A percentile compares a stretch with the other conserved stretches of the same genome.
Evolutionary conservation across 441 rosid genomes (phyloP).

Genomic region (Geranium incanum): DNA sequence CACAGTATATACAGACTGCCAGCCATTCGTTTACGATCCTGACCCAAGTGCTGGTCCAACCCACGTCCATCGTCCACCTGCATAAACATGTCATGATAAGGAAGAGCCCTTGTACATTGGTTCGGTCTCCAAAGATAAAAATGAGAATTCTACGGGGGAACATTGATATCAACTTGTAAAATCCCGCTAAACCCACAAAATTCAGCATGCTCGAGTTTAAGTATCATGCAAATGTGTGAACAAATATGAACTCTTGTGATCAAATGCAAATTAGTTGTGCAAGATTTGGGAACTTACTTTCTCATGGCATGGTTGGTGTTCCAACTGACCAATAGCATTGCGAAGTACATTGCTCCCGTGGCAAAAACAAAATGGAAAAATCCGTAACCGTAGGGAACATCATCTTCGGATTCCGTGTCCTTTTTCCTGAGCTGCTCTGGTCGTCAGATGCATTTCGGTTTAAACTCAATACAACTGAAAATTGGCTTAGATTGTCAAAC

Average conservation of each 20-base stretch:
- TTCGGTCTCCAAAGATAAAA: not conserved
- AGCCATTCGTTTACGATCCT: constrained; percentile 88
- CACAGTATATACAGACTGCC: constrained; percentile 87
- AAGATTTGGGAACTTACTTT: constrained; percentile 36
- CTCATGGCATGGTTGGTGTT: constrained; percentile 74
- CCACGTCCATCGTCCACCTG: constrained; percentile 98
- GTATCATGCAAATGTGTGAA: no score
- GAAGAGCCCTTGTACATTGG: not conserved
- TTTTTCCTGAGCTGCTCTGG: constrained; percentile 47
- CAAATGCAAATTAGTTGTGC: no score
- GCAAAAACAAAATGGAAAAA: constrained; percentile 97
- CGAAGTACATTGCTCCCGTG: constrained; percentile 95
- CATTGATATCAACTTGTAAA: no score
- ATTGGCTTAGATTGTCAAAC: constrained; percentile 14
- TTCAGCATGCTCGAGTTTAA: not conserved
- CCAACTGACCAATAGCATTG: constrained; percentile 94
- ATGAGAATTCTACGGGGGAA: not conserved
- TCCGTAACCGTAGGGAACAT: constrained; percentile 89
- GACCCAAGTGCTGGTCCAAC: constrained; percentile 99
- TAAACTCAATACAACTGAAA: not conserved
- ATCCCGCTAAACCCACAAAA: not conserved
- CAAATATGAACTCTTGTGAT: no score
- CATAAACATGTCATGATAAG: not conserved
- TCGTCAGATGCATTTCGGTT: constrained; percentile 16
- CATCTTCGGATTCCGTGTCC: constrained; percentile 39